These are phyloP conservation scores for Venturia asperata DNA, from an alignment of 2,329 filamentous ascomycete genomes.

Conservation along the genomic window DNA sequence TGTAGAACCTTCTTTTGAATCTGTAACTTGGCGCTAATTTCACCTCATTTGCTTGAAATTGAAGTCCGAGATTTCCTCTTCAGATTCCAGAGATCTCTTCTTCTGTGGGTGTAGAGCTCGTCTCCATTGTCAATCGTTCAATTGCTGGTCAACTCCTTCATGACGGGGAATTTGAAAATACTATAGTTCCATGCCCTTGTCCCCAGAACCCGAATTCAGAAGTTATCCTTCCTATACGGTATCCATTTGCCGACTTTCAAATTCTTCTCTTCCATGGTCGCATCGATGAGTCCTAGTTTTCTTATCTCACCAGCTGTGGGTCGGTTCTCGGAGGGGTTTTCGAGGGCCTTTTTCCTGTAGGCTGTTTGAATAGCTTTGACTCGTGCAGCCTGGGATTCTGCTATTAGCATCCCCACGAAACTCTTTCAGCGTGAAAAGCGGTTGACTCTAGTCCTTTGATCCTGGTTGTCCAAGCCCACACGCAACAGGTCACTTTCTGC, in stretches of 20 bases:
- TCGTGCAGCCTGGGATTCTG: constrained; percentile 60
- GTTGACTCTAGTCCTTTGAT: neutral
- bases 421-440: neutral
- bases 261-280: constrained; percentile 66
- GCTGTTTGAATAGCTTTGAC: constrained; percentile 72
- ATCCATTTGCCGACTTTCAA: constrained; percentile 29
- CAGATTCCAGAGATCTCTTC: neutral
- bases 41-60: neutral
- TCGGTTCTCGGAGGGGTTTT: constrained; percentile 69
- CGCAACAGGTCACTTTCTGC: neutral
- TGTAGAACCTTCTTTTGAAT: neutral
- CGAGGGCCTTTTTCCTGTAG: constrained; percentile 71
- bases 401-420: neutral
- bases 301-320: constrained; percentile 81
- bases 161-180: neutral
- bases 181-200: neutral
- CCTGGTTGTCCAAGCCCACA: neutral
- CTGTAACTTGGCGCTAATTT: neutral
- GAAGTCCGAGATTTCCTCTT: neutral
- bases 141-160: neutral
- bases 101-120: neutral
- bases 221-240: constrained; percentile 16
- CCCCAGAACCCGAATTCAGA: neutral
- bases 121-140: neutral
- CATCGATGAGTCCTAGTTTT: constrained; percentile 70